phyloP scores from a whole-genome alignment of 2,329 filamentous ascomycete species.

The Dendrostoma leiphaemia region DNA sequence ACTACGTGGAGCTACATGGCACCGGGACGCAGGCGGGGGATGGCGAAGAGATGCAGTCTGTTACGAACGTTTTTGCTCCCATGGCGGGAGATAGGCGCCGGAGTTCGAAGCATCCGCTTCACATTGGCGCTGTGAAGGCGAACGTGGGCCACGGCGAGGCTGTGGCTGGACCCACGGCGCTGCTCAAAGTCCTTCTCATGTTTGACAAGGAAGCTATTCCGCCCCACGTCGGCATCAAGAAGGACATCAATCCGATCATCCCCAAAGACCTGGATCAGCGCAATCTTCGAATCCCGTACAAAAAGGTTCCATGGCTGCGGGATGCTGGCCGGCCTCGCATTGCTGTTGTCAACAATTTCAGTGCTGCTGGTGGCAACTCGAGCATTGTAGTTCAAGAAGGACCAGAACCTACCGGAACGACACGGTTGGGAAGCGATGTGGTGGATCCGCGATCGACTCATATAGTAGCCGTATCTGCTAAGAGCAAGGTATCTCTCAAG shows the following conservation, averaged over 20 bases:
- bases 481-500: slow-evolving; percentile 37
- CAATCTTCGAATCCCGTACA: slow-evolving; percentile 33
- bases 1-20: slow-evolving; percentile 68
- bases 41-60: slow-evolving; percentile 59
- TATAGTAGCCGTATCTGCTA: slow-evolving; percentile 45
- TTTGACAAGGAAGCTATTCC: slow-evolving; percentile 41
- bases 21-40: slow-evolving; percentile 67
- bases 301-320: slow-evolving; percentile 18
- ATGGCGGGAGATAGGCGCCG: slow-evolving; percentile 20
- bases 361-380: slow-evolving; percentile 58
- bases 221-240: slow-evolving; percentile 45
- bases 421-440: rapidly evolving
- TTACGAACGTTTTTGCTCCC: slow-evolving; percentile 37
- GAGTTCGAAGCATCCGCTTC: slow-evolving; percentile 30
- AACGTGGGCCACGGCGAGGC: slow-evolving; percentile 47
- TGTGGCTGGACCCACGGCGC: slow-evolving; percentile 35
- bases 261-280: slow-evolving; percentile 33
- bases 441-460: slow-evolving; percentile 40
- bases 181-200: slow-evolving; percentile 48
- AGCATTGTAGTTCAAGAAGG: slow-evolving; percentile 49
- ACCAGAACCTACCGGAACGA: slow-evolving; percentile 24
- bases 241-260: slow-evolving; percentile 36
- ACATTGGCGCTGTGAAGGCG: slow-evolving; percentile 47
- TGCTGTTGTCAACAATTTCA: slow-evolving; percentile 46
- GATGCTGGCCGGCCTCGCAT: neutral